Evolutionary conservation across 1,284 basidiomycete genomes (phyloP), one percentile per base, ranked within the genome.

Genomic region (Cryptococcus sp.): DNA sequence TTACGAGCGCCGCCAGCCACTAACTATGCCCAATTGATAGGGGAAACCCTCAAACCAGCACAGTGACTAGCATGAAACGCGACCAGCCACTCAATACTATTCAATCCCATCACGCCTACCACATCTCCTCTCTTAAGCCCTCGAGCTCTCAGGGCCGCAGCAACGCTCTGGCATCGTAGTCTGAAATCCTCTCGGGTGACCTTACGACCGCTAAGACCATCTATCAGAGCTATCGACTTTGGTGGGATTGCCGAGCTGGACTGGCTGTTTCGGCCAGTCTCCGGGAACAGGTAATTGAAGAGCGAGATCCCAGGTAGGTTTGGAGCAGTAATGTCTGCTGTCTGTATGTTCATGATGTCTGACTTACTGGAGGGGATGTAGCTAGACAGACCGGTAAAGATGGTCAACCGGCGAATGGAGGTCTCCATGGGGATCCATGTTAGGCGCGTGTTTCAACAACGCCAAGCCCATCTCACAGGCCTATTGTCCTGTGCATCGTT

Each of bases 81-180:
- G 42, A 85, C 74, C 0, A 85, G 83, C 80, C 83, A 88, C 22
- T 78, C 76, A 28, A 88, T 61, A 18, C 78, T 81, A 67, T 88
- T 88, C 7, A 75, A 60, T 9, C 71, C 64, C 52, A 73, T 75
- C 39, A 77, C 51, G 39, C 62, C 62, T 2, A 62, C 66, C 1
- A 69, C 63, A 45, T 74, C 69, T 24, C 70, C 70, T 31, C 58
- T 55, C 39, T 60, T 50, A 4, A 73, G 23, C 9, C 64, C 64
- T 18, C 60, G 49, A 19, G 24, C 39, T 37, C 51, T 75, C n/a
- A 86, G 66, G 0, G 83, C 83, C 57, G 78, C 76, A 0, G 73
- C 84, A 14, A 87, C 74, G 2, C 79, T 75, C 13, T 85, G 75
- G 0, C 85, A 78, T n/a, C 83, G 72, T 19, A 79, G 69, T 22